Conservation (phyloP, 2,329 filamentous ascomycete genomes). For the Periconia macrospinosa region DNA sequence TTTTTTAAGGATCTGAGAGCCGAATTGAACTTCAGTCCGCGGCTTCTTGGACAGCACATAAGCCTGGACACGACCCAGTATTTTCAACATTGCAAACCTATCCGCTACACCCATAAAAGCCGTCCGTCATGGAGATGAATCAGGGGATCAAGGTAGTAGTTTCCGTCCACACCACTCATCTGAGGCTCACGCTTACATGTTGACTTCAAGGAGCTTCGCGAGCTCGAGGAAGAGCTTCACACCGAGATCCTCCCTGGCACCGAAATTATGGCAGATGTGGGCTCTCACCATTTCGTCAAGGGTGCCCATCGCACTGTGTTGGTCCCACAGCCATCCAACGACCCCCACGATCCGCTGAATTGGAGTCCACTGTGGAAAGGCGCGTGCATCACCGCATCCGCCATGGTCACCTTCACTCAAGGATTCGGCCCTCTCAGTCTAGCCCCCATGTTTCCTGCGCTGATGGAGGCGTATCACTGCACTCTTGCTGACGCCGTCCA, state of each 20-base stretch:
- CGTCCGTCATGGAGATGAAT: conserved; percentile 9
- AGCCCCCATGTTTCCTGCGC: conserved; percentile 62
- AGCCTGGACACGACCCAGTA: too few species aligned
- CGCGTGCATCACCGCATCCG: conserved; percentile 51
- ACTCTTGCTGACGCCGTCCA: conserved; percentile 57
- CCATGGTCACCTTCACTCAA: conserved; percentile 55
- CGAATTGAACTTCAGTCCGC: too few species aligned
- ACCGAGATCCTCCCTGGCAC: conserved; percentile 60
- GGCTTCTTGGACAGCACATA: too few species aligned
- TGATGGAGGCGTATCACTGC: conserved; percentile 59
- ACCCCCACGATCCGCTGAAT: conserved; percentile 58
- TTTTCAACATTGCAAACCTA: too few species aligned
- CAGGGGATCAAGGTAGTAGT: conserved; percentile 8
- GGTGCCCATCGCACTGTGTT: conserved; percentile 48
- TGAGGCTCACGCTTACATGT: not conserved
- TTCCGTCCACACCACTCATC: not conserved
- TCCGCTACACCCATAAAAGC: too few species aligned
- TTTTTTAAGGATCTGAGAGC: too few species aligned
- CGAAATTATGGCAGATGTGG: conserved; percentile 64
- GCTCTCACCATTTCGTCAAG: conserved; percentile 66
- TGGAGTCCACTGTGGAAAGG: conserved; percentile 55
- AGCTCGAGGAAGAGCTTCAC: conserved; percentile 56
- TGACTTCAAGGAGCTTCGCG: conserved; percentile 43
- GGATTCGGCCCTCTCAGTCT: conserved; percentile 59
- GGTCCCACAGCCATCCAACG: conserved; percentile 57